Percentiles rank a stretch among this genome's conserved stretches.
Conservation (phyloP, 306 rosid species). For the Acacia crassicarpa region DNA sequence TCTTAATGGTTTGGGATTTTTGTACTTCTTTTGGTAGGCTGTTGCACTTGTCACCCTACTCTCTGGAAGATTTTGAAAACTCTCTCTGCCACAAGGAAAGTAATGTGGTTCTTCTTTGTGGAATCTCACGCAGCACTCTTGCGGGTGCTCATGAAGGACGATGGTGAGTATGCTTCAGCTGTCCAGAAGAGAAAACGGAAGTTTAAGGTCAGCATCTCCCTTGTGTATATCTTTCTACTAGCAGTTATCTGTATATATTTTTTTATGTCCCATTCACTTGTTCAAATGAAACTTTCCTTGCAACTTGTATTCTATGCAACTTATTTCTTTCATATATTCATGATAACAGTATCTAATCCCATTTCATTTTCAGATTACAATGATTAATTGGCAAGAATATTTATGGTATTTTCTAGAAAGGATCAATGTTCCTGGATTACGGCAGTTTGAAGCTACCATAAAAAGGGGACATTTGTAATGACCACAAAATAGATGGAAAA, state of each 20-base stretch:
- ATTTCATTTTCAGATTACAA: constrained; percentile 70
- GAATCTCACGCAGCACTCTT: constrained; percentile 86
- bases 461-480: constrained; percentile 92
- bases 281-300: constrained; percentile 5
- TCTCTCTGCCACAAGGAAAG: constrained; percentile 82
- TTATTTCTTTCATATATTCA: not conserved
- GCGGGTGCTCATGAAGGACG: constrained; percentile 71
- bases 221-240: constrained; percentile 15
- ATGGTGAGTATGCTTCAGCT: constrained; percentile 49
- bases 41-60: constrained; percentile 73
- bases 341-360: constrained; percentile 18
- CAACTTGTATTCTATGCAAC: constrained; percentile 8
- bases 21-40: constrained; percentile 69
- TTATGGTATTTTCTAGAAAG: constrained; percentile 79
- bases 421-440: constrained; percentile 61
- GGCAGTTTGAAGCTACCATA: constrained; percentile 55
- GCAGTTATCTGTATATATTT: constrained; percentile 12
- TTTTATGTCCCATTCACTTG: not conserved
- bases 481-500: no score
- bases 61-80: constrained; percentile 86
- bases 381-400: constrained; percentile 79
- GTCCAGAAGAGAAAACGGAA: constrained; percentile 52
- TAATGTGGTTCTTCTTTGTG: constrained; percentile 74
- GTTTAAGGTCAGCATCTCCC: constrained; percentile 56
- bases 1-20: constrained; percentile 93